Base-by-base conservation (phyloP, 106 monocot genomes). In the Triglochin maritima region DNA sequence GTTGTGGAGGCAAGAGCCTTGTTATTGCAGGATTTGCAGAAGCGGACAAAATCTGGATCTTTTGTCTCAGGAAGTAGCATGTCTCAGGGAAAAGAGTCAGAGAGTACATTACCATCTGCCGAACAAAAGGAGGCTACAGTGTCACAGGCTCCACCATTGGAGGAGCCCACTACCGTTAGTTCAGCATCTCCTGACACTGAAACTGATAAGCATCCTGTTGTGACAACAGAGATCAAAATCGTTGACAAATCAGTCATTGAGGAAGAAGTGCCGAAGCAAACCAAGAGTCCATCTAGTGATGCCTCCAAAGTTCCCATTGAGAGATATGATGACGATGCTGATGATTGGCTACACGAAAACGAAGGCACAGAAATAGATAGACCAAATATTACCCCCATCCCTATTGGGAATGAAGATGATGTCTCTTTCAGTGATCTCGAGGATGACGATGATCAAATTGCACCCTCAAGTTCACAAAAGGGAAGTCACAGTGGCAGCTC, bases 381-480 rank as follows among this genome's bases (percentile, higher is more conserved):
- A 3, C 64, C 57, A 57, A 44, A 4, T 48, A 44, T 59, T 57
- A 17, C 64, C 42, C 14, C 48, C 29, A 59, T 71, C 57, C 64
- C 70, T 7, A 49, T 71, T 4, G 70, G 48, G 9, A 49, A 64
- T 15, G 77, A 77, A 42, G 77, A 77, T 14, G 77, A 77, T 57
- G 77, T 77, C 2, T 77, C 77, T 53, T 77, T 77, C 64, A 77
- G 77, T 56, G 77, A 77, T 63, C 77, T 77, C n/a, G 75, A 75
- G 52, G 77, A 77, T 41, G 77, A 77, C 3, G 77, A 77, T 41
- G 77, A 71, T 46, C 29, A 62, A 45, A 17, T 12, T 49, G 29
- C 15, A 9, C 63, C 58, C 8, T 42, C 63, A 64, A 53, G 44
- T 10, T 42, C 56, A 42, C 14, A 43, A 4, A 55, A 54, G 9